These are phyloP conservation scores for Antitrichia curtipendula DNA, from an alignment of 225 moss, liverwort and hornwort genomes.

Conservation along the genomic window DNA sequence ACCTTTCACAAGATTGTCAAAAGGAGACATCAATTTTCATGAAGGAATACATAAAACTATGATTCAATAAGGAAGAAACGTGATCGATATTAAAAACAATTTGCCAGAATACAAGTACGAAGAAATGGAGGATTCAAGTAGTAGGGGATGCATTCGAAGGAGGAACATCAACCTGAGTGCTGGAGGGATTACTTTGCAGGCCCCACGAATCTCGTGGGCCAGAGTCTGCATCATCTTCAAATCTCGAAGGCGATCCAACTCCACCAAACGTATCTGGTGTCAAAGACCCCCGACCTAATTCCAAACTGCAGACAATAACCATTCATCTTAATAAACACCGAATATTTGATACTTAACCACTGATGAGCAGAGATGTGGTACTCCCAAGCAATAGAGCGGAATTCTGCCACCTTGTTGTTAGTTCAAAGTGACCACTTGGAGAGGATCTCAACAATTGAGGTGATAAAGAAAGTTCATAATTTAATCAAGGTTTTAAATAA, in stretches of 20 bases:
- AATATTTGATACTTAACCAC: neutral
- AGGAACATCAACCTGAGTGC: slow-evolving; percentile 54
- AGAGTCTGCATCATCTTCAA: slow-evolving; percentile 72
- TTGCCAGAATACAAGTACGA: neutral
- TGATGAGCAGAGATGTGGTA: neutral
- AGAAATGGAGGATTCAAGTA: neutral
- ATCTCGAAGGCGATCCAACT: slow-evolving; percentile 48
- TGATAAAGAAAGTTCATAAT: neutral
- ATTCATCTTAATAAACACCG: neutral
- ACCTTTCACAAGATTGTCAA: neutral
- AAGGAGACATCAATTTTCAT: neutral
- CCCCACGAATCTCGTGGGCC: slow-evolving; percentile 74
- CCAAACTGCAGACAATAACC: slow-evolving; percentile 25
- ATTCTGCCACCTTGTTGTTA: neutral
- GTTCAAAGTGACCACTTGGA: neutral
- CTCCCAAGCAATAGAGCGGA: neutral
- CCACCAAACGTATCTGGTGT: slow-evolving; percentile 58
- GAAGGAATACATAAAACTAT: neutral
- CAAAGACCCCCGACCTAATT: slow-evolving; percentile 23
- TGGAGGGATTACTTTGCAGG: slow-evolving; percentile 60
- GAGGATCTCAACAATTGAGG: neutral
- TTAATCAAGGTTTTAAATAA: neutral
- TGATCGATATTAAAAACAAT: neutral
- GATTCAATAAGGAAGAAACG: neutral
- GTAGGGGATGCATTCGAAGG: neutral